phyloP scores from a whole-genome alignment of 2,329 filamentous ascomycete species.

The Tricladium varicosporioides region DNA sequence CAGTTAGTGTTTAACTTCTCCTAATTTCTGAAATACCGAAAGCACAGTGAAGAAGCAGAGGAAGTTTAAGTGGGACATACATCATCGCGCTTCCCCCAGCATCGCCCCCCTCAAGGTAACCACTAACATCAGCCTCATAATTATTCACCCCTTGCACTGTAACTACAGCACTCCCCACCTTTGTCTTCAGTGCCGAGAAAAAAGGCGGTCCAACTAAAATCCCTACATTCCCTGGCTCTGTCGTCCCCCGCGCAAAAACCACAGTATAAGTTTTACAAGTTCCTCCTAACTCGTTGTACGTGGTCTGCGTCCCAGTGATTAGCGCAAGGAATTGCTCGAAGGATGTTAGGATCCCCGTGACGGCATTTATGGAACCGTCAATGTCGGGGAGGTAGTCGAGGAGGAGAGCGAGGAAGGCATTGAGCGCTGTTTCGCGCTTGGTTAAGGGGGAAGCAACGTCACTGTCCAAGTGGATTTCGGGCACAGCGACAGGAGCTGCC shows the following conservation, averaged over 20 bases:
- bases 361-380: slow-evolving; percentile 18
- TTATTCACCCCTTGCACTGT: slow-evolving; percentile 33
- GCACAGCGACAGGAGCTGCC: neutral
- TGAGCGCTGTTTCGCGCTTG: slow-evolving; percentile 23
- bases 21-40: neutral
- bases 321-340: slow-evolving; percentile 24
- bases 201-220: slow-evolving; percentile 34
- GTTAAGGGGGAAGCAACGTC: neutral
- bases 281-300: slow-evolving; percentile 27
- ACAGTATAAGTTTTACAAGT: slow-evolving; percentile 38
- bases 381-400: slow-evolving; percentile 26
- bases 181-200: slow-evolving; percentile 27
- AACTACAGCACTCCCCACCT: slow-evolving; percentile 20
- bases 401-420: slow-evolving; percentile 25
- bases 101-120: slow-evolving; percentile 29
- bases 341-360: slow-evolving; percentile 21
- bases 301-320: slow-evolving; percentile 23
- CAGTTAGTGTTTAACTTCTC: neutral
- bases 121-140: slow-evolving; percentile 32
- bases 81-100: slow-evolving; percentile 25
- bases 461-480: neutral
- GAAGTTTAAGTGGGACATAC: slow-evolving; percentile 13
- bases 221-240: slow-evolving; percentile 47
- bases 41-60: neutral
- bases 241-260: slow-evolving; percentile 48